Evolutionary conservation across 768 basidiomycete species (phyloP), one percentile per base, ranked within the genome.

Genomic region (Pleurotus platypus): DNA sequence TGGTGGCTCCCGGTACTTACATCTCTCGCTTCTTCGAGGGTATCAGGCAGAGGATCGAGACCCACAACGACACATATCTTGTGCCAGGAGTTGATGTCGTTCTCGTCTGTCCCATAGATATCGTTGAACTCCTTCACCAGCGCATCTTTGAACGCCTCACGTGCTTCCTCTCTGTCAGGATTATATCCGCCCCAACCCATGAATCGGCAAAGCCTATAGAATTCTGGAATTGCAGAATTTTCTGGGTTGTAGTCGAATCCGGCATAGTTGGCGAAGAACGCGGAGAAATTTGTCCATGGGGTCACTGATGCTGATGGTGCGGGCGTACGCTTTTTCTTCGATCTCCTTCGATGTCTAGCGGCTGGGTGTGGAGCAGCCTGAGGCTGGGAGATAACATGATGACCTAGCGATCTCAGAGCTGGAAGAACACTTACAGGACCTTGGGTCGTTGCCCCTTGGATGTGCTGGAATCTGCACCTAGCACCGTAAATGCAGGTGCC

Each of bases 81-180:
- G 7, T 12, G 16, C 47, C 47, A 48, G 6, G 24, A 48, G 6
- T 48, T 24, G 15, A 75, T 56, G 46, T 63, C 63, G 15, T 69
- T 37, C 2, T 59, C 66, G 24, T 76, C 66, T 1, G 61, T 71
- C 1, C 75, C 75, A 48, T 69, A 78, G 1, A 49, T 66, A 1
- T 12, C 11, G 42, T 72, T 73, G 65, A 76, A 78, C 20, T 70
- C 64, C 42, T 55, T 7, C 1, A 67, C 69, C 15, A 76, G 42
- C 0, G 70, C 75, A 42, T 63, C 56, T 22, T 68, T 56, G 58
- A 71, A 73, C 0, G 4, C 46, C 0, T 64, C 8, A 13, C 59
- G 58, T 0, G 69, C 69, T 13, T 18, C 20, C 4, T 62, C 43
- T 24, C 58, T 39, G 30, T 59, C 60, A n/a, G 51, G 46, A 39